Percentiles rank a stretch among this genome's conserved stretches.
These are phyloP conservation scores for Erythrobasidium hasegawianum DNA, from an alignment of 1,284 basidiomycete genomes.

Conservation along the genomic window DNA sequence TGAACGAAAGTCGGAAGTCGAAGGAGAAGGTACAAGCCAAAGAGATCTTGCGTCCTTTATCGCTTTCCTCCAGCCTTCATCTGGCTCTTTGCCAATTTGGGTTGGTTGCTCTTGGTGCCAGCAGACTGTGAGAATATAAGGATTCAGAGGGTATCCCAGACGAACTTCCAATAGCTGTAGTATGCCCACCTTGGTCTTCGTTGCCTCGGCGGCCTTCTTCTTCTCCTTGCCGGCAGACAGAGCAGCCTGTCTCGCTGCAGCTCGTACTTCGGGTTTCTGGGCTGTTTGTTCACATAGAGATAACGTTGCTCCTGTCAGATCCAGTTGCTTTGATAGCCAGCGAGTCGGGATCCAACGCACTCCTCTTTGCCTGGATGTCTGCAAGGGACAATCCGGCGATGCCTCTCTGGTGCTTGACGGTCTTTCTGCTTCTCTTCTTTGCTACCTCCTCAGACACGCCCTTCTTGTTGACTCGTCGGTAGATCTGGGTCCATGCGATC, in stretches of 20 bases:
- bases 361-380: slow-evolving; percentile 83
- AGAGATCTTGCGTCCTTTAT: slow-evolving; percentile 3
- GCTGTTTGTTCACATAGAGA: background rate
- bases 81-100: slow-evolving; percentile 25
- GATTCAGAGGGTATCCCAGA: background rate
- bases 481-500: slow-evolving; percentile 96
- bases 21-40: slow-evolving; percentile 6
- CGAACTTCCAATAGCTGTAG: background rate
- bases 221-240: slow-evolving; percentile 43
- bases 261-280: slow-evolving; percentile 80
- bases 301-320: background rate
- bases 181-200: slow-evolving; percentile 37
- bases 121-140: slow-evolving; percentile 18
- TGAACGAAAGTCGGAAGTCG: slow-evolving; percentile 3
- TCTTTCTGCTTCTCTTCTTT: slow-evolving; percentile 96
- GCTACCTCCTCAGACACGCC: slow-evolving; percentile 97
- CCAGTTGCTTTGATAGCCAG: background rate
- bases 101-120: slow-evolving; percentile 31
- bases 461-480: slow-evolving; percentile 99
- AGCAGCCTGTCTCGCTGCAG: slow-evolving; percentile 52
- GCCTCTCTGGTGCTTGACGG: slow-evolving; percentile 97
- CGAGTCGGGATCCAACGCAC: slow-evolving; percentile 47
- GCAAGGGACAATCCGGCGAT: slow-evolving; percentile 94
- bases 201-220: slow-evolving; percentile 43
- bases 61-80: slow-evolving; percentile 34